Evolutionary conservation across 2,329 filamentous ascomycete genomes (phyloP).

Genomic region (Triangularia verruculosa): DNA sequence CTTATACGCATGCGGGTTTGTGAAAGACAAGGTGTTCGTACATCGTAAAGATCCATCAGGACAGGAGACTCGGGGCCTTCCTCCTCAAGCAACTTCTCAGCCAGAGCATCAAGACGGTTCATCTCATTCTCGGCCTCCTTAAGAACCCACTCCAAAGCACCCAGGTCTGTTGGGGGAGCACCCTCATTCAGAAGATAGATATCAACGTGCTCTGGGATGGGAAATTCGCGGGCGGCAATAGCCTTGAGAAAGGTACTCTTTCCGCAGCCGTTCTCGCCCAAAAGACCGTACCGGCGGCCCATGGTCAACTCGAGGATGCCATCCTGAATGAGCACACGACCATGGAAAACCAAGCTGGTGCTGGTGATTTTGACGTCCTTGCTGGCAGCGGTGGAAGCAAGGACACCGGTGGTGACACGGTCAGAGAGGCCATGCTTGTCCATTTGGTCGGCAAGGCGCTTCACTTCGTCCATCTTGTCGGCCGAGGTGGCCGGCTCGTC

Average conservation of each 20-base stretch:
- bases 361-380: slow-evolving; percentile 98
- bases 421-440: slow-evolving; percentile 96
- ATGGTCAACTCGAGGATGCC: slow-evolving; percentile 90
- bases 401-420: slow-evolving; percentile 95
- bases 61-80: slow-evolving; percentile 89
- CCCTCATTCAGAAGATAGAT: slow-evolving; percentile 98
- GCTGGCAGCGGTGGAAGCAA: slow-evolving; percentile 78
- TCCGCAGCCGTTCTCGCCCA: slow-evolving; percentile 98
- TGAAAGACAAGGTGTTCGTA: slow-evolving; percentile 45
- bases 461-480: slow-evolving; percentile 75
- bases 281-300: slow-evolving; percentile 86
- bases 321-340: slow-evolving; percentile 91
- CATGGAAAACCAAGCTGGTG: slow-evolving; percentile 92
- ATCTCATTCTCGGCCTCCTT: slow-evolving; percentile 91
- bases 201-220: slow-evolving; percentile 93
- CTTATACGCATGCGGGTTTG: background rate
- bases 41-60: slow-evolving; percentile 93
- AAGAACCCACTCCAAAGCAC: slow-evolving; percentile 96
- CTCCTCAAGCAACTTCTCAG: slow-evolving; percentile 86
- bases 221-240: slow-evolving; percentile 89
- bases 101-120: slow-evolving; percentile 80
- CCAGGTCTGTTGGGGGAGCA: slow-evolving; percentile 81
- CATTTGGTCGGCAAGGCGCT: slow-evolving; percentile 87
- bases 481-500: slow-evolving; percentile 68
- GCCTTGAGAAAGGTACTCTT: slow-evolving; percentile 98